phyloP scores from a whole-genome alignment of 352 stramenopile species.

The Phytophthora pisi region DNA sequence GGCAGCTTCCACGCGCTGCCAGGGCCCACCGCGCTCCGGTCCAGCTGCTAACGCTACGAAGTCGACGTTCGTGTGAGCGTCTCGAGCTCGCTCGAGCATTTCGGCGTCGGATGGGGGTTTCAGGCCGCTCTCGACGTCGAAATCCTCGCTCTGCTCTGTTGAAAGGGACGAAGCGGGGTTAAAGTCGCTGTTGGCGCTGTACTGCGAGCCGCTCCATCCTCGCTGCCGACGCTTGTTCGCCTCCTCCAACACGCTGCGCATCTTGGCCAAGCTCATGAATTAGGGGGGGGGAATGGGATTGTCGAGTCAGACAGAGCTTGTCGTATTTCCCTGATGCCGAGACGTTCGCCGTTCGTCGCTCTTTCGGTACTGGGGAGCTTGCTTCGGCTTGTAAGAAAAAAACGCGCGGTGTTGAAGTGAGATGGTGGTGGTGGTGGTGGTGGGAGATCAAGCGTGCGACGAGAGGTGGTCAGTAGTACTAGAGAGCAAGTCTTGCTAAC shows the following conservation, averaged over 20 bases:
- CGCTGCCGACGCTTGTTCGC: conserved; percentile 8
- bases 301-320: no score
- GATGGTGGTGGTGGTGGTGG: background rate
- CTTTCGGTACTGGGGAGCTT: conserved; percentile 8
- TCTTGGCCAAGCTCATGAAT: conserved; percentile 12
- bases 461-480: background rate
- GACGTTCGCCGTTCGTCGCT: conserved; percentile 4
- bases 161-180: conserved; percentile 15
- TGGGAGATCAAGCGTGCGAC: no score
- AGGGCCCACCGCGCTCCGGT: conserved; percentile 22
- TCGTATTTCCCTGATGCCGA: no score
- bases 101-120: conserved; percentile 18
- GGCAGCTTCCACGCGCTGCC: conserved; percentile 28
- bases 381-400: conserved; percentile 1
- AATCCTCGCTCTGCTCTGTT: conserved; percentile 16
- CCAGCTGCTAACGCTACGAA: conserved; percentile 30
- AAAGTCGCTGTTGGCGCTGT: conserved; percentile 14
- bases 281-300: no score
- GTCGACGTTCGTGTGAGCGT: conserved; percentile 22
- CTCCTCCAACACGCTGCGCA: conserved; percentile 20
- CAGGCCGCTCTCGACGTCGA: background rate
- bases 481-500: no score
- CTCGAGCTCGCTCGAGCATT: conserved; percentile 32
- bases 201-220: conserved; percentile 12
- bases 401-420: conserved; percentile 13